Conservation (phyloP, 2,329 filamentous ascomycete species). For the Venturia carpophila region DNA sequence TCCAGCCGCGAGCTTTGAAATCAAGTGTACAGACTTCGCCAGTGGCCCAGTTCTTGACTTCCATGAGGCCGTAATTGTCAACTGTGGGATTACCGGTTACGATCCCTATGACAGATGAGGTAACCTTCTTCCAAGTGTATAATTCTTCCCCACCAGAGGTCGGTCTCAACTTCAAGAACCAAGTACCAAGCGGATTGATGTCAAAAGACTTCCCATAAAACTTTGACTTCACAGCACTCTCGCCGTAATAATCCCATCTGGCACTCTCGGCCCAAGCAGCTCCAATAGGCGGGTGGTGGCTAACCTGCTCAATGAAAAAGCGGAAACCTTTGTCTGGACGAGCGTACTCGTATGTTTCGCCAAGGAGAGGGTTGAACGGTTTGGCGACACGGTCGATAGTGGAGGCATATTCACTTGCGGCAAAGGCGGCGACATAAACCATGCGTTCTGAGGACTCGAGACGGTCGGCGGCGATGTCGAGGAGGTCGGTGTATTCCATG, state of each 20-base stretch:
- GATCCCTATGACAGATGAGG: conserved; percentile 93
- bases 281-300: conserved; percentile 90
- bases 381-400: conserved; percentile 96
- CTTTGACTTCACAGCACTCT: conserved; percentile 90
- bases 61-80: conserved; percentile 97
- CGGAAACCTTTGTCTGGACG: conserved; percentile 95
- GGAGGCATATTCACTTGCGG: conserved; percentile 91
- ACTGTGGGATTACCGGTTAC: conserved; percentile 93
- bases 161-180: conserved; percentile 84
- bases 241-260: conserved; percentile 91
- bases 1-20: conserved; percentile 95
- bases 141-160: conserved; percentile 69
- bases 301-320: conserved; percentile 97
- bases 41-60: conserved; percentile 94
- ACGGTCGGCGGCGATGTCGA: conserved; percentile 81
- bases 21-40: conserved; percentile 84
- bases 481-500: conserved; percentile 92
- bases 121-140: conserved; percentile 99
- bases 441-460: conserved; percentile 83
- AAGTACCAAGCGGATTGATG: conserved; percentile 90
- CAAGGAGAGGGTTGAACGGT: conserved; percentile 92
- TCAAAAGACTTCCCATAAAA: conserved; percentile 98
- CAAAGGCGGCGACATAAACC: conserved; percentile 91
- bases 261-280: conserved; percentile 88
- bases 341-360: conserved; percentile 95